Conservation (phyloP, 1,284 basidiomycete genomes). For the Leccinum fallax region DNA sequence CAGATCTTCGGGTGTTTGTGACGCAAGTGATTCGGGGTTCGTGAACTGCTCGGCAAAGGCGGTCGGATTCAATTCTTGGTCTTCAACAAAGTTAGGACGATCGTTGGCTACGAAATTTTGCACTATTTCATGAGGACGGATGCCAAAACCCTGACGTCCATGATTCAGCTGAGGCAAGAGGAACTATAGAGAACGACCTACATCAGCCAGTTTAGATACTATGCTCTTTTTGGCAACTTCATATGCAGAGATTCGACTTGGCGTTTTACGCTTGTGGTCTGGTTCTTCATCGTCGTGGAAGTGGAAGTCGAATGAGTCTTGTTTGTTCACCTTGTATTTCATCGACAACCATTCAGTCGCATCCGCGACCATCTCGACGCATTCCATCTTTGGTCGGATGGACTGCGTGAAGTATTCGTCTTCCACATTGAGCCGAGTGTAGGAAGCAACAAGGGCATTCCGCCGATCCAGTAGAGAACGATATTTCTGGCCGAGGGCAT, state of each 20-base stretch:
- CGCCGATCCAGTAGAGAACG: slow-evolving; percentile 81
- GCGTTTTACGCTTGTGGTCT: slow-evolving; percentile 77
- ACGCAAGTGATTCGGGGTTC: slow-evolving; percentile 63
- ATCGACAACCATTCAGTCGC: slow-evolving; percentile 90
- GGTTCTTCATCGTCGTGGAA: slow-evolving; percentile 70
- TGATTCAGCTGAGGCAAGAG: slow-evolving; percentile 16
- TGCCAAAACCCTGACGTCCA: slow-evolving; percentile 68
- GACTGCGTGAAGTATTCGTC: slow-evolving; percentile 77
- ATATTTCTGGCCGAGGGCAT: slow-evolving; percentile 83
- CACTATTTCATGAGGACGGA: slow-evolving; percentile 78
- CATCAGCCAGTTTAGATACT: slow-evolving; percentile 76
- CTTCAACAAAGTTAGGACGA: slow-evolving; percentile 73
- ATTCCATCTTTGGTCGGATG: slow-evolving; percentile 63
- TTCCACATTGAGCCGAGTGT: slow-evolving; percentile 60
- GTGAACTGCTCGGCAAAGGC: slow-evolving; percentile 78
- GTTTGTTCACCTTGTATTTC: slow-evolving; percentile 81
- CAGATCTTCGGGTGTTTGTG: slow-evolving; percentile 62
- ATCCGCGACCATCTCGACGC: slow-evolving; percentile 90
- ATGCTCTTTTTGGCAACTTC: slow-evolving; percentile 83
- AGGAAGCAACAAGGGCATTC: slow-evolving; percentile 63
- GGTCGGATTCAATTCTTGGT: slow-evolving; percentile 72
- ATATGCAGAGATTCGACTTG: slow-evolving; percentile 85
- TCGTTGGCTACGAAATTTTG: slow-evolving; percentile 70
- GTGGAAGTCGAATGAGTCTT: slow-evolving; percentile 59
- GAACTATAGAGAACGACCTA: slow-evolving; percentile 36